Percentiles rank a stretch among this genome's conserved stretches.
Evolutionary conservation across 2,329 filamentous ascomycete genomes (phyloP).

Genomic region (Monosporascus sp.): DNA sequence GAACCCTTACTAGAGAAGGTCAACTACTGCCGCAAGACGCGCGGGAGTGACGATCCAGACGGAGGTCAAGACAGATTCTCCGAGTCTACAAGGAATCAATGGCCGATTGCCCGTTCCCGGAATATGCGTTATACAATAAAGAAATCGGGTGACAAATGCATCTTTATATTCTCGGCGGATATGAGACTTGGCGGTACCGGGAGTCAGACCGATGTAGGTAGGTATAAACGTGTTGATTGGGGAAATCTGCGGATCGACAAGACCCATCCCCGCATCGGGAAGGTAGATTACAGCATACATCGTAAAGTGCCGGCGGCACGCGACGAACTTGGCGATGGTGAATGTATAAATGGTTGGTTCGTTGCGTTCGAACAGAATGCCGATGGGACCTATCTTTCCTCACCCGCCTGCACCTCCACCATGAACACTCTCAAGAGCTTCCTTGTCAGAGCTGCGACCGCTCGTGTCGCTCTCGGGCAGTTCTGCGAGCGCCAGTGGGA

Average conservation of each 20-base stretch:
- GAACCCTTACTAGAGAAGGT: too few species aligned
- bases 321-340: not conserved
- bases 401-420: not conserved
- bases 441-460: conserved; percentile 6
- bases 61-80: too few species aligned
- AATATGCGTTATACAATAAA: not conserved
- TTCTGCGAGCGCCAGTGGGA: conserved; percentile 26
- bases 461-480: conserved; percentile 12
- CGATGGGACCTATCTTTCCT: not conserved
- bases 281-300: conserved; percentile 5
- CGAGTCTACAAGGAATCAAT: too few species aligned
- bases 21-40: too few species aligned
- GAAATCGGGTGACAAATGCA: not conserved
- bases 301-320: not conserved
- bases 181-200: conserved; percentile 9
- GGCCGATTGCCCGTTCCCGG: too few species aligned
- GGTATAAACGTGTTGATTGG: conserved; percentile 4
- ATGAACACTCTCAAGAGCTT: conserved; percentile 13
- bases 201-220: conserved; percentile 3
- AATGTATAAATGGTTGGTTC: conserved; percentile 1
- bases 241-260: conserved; percentile 1
- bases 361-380: not conserved
- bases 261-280: conserved; percentile 6
- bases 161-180: conserved; percentile 6
- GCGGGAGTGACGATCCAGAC: too few species aligned